phyloP scores from a whole-genome alignment of 805 yeast species.

The Saturnispora bothae region DNA sequence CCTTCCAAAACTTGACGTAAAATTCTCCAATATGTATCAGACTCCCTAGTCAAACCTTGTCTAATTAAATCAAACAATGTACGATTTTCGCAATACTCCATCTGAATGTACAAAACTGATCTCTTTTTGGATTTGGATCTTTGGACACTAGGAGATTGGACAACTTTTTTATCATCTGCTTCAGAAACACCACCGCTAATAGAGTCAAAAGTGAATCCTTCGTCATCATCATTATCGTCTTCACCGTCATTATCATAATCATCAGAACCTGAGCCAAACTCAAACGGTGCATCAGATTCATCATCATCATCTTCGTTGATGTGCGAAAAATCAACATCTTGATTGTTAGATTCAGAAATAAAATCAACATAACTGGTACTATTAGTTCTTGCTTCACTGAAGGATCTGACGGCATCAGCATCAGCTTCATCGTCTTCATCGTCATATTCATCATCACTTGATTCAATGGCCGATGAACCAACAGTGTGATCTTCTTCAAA shows the following conservation, averaged over 20 bases:
- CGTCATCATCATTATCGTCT: constrained; percentile 17
- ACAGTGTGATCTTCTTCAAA: constrained; percentile 61
- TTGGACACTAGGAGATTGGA: constrained; percentile 12
- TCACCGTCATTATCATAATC: constrained; percentile 15
- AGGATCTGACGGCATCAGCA: constrained; percentile 18
- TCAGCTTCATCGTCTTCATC: constrained; percentile 17
- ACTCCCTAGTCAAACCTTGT: constrained; percentile 57
- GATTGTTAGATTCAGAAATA: constrained; percentile 51
- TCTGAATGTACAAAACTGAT: constrained; percentile 84
- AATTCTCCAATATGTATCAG: constrained; percentile 83
- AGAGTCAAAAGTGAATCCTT: constrained; percentile 13
- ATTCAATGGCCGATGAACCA: constrained; percentile 21
- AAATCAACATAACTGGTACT: constrained; percentile 46
- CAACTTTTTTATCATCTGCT: constrained; percentile 16
- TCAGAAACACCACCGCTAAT: constrained; percentile 13
- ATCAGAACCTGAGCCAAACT: constrained; percentile 13
- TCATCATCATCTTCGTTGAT: constrained; percentile 21
- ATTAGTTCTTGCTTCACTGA: constrained; percentile 21
- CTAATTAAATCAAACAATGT: constrained; percentile 76
- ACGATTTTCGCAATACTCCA: constrained; percentile 97
- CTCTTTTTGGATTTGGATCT: constrained; percentile 24
- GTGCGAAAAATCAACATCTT: constrained; percentile 43
- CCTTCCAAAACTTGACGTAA: constrained; percentile 86
- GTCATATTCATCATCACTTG: constrained; percentile 11
- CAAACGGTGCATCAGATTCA: constrained; percentile 15